Base-by-base conservation (phyloP, 129 eudicot species). In the Lonicera japonica region DNA sequence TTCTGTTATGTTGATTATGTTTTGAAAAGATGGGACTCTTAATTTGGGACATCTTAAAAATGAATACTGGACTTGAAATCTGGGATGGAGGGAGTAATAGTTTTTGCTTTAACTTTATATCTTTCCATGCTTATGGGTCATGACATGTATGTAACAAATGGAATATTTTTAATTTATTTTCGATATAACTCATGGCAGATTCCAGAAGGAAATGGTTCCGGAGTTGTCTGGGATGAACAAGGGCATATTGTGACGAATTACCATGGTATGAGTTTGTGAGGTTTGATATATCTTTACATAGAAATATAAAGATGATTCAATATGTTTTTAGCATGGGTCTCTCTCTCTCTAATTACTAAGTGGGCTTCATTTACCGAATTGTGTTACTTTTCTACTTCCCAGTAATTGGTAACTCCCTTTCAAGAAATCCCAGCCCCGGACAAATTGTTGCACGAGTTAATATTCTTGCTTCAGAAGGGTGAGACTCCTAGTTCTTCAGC, bases 131-230 rank as follows among this genome's bases (percentile, higher is more conserved):
- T 54, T 10, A 38, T 48, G 43, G 48, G 65, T 17, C 38, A 36
- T 18, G 4, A 60, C 17, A 17, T 19, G 23, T 17, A n/a, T 38
- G 8, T 1, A 40, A 38, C 17, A 4, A 2, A 14, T 43, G 52
- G 50, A 8, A 18, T 16, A 14, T 22, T 43, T 43, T 43, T 14
- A 66, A 25, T 41, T 62, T 63, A 15, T 66, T 61, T 60, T 29
- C 54, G 25, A 21, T 39, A 46, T 64, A 64, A 18, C 54, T 65
- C 29, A 65, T 73, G 78, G 64, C 81, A 92, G 99, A 58, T 92
- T 78, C 99, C 99, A 40, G 99, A 92, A 81, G 99, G 99, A 80
- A 92, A 92, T 83, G 99, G 99, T 72, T 92, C 96, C 10, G 99
- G 99, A 51, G 89, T 92, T 55, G 92, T 92, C 21, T 92, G 99